These are phyloP conservation scores for Nannochloropsis oceanica DNA, from an alignment of 108 stramenopile species.

Conservation along the genomic window DNA sequence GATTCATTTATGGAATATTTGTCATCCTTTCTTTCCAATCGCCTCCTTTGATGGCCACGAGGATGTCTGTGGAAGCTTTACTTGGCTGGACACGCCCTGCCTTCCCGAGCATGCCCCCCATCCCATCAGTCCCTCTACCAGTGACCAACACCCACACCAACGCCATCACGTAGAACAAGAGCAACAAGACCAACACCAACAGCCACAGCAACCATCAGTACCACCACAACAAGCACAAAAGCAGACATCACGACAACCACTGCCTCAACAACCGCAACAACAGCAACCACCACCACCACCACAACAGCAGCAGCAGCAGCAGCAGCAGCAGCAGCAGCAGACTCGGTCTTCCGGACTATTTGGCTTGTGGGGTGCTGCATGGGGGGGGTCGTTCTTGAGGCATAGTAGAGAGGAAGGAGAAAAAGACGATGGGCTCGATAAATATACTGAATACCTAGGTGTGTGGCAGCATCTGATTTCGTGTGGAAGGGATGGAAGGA, in stretches of 20 bases:
- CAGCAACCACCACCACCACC: not conserved
- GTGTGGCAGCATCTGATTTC: slow-evolving; percentile 15
- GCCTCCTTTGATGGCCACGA: not conserved
- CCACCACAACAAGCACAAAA: not conserved
- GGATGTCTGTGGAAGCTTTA: not conserved
- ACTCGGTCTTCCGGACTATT: not conserved
- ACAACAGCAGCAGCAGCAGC: not conserved
- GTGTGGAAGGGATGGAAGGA: not conserved
- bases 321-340: not conserved
- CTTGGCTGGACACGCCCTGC: slow-evolving; percentile 17
- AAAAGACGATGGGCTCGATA: not conserved
- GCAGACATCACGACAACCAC: not conserved
- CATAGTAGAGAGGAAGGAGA: not conserved
- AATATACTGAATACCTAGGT: not conserved
- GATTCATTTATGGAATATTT: not conserved
- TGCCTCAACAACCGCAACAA: not conserved
- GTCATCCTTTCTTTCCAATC: not conserved
- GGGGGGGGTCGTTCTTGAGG: not conserved
- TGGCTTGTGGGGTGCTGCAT: not conserved
- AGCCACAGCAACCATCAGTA: not conserved
- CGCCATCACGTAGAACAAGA: not conserved
- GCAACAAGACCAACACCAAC: not conserved
- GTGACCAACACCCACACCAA: not conserved
- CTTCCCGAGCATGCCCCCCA: not conserved
- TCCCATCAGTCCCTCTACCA: not conserved